Evolutionary conservation across 352 stramenopile species (phyloP), one percentile per base, ranked within the genome.

Genomic region (Globisporangium emineosum): DNA sequence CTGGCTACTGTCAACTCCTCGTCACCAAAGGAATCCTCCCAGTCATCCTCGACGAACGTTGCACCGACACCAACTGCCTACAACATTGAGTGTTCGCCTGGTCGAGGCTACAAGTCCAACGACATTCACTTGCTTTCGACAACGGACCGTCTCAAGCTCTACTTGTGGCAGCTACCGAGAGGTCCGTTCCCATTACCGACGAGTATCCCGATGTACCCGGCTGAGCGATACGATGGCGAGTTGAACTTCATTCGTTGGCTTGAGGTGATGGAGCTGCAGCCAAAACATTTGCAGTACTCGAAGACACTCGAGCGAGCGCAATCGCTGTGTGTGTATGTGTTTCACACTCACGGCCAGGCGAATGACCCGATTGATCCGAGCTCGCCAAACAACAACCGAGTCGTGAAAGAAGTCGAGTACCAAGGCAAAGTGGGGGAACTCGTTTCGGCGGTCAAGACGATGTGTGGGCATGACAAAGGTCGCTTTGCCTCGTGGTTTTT

Each of bases 381-480:
- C n/a, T 29, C 54, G 9, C 35, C 60, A 15, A 69, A 83, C 49
- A 78, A 57, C 35, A 88, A 58, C 56, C 77, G 79, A 13, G 78
- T 91, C 27, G 64, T 86, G 66, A 87, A 83, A 33, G 86, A 94
- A 66, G 78, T 91, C 13, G 86, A 94, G 25, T 94, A 94, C 50
- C 86, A 92, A 62, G 82, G 82, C 42, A 92, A 91, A 62, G 81
- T 96, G 1, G 78, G 83, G 21, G 87, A 96, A 60, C 72, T 96
- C 17, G 80, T 93, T 13, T 93, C 83, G 33, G 81, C 83, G 25
- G 83, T 96, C 23, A 96, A 96, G 67, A 94, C 80, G 0, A 91
- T 96, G 79, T 93, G 85, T 33, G 85, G 83, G 0, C 82, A 96
- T 57, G 87, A 96, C 67, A 96, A 94, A 70, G 84, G 84, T 19